These are phyloP conservation scores for Colletotrichum trifolii DNA, from an alignment of 2,329 filamentous ascomycete species.

Conservation along the genomic window DNA sequence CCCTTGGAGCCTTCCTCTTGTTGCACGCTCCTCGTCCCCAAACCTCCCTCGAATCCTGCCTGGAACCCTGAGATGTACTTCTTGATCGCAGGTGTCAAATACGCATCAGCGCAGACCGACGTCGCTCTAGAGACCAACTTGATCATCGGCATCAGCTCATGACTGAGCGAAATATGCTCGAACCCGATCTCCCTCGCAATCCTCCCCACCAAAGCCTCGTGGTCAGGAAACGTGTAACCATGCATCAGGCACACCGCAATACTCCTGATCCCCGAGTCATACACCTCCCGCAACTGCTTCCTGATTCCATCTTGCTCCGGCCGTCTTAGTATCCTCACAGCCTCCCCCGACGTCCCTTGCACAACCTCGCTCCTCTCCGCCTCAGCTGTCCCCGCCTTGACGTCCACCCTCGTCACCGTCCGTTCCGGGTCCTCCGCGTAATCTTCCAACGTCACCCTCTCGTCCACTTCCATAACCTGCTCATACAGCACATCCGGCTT, in stretches of 20 bases:
- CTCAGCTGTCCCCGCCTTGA: constrained; percentile 59
- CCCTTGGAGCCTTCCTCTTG: constrained; percentile 72
- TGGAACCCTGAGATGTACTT: constrained; percentile 82
- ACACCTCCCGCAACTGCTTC: constrained; percentile 68
- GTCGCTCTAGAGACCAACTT: constrained; percentile 81
- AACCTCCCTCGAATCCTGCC: constrained; percentile 81
- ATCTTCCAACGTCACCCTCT: constrained; percentile 90
- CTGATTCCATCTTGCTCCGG: constrained; percentile 62
- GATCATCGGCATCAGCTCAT: constrained; percentile 86
- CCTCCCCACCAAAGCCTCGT: constrained; percentile 81
- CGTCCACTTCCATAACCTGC: constrained; percentile 87
- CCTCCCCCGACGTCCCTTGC: constrained; percentile 74
- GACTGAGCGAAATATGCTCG: constrained; percentile 81
- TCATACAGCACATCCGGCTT: constrained; percentile 91
- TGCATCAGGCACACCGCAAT: constrained; percentile 94
- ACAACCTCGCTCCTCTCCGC: constrained; percentile 69
- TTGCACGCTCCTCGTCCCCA: constrained; percentile 81
- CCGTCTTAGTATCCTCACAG: constrained; percentile 72
- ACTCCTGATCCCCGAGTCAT: constrained; percentile 77
- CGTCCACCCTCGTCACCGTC: constrained; percentile 64
- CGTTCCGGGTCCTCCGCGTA: constrained; percentile 88
- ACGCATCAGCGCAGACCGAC: constrained; percentile 83
- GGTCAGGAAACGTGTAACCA: constrained; percentile 88
- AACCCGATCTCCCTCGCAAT: constrained; percentile 86
- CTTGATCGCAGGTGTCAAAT: constrained; percentile 81